Base-by-base conservation (phyloP, 768 basidiomycete species). In the Pholiota microspora region DNA sequence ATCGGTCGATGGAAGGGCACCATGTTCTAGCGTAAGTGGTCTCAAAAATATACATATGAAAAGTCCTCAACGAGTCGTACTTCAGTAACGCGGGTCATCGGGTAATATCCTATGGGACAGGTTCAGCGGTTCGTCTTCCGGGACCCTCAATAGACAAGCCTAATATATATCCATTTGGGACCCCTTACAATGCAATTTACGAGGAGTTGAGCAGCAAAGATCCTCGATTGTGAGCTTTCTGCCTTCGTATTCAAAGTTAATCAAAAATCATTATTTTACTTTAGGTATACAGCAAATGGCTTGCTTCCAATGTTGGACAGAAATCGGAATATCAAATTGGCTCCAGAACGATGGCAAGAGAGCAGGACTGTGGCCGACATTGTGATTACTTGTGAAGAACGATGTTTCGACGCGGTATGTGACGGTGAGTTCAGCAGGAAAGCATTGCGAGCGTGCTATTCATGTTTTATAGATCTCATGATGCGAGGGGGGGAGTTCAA, bases 1-100 rank as follows among this genome's bases (percentile, higher is more conserved):
- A 97, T 67, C 87, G 95, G 45, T 96, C 94, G 0, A 99, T 99
- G 97, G 97, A 98, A 73, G 97, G 93, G 0, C 97, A 99, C 65
- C 81, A 84, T 65, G 92, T 95, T 12, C 71, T 98, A 49, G 74
- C 87, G 94, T 97, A 60, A 74, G 93, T 81, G 7, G 54, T 40
- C 45, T 46, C 32, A 9, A 34, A 28, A 49, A 13, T 7, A 40
- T 34, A 23, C 7, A 48, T 47, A 36, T 23, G 21, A 23, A n/a
- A 28, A 45, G 45, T 53, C 31, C 42, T 51, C 58, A 54, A n/a
- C n/a, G n/a, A n/a, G n/a, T 25, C 29, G n/a, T 23, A n/a, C 24
- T 51, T 50, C 70, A 97, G 95, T 47, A 91, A 94, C 74, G 94
- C 92, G 49, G 91, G 94, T 2, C 89, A 87, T 67, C 85, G 85